Evolutionary conservation across 2,329 filamentous ascomycete species (phyloP).

Genomic region (Pyrenochaeta sp.): DNA sequence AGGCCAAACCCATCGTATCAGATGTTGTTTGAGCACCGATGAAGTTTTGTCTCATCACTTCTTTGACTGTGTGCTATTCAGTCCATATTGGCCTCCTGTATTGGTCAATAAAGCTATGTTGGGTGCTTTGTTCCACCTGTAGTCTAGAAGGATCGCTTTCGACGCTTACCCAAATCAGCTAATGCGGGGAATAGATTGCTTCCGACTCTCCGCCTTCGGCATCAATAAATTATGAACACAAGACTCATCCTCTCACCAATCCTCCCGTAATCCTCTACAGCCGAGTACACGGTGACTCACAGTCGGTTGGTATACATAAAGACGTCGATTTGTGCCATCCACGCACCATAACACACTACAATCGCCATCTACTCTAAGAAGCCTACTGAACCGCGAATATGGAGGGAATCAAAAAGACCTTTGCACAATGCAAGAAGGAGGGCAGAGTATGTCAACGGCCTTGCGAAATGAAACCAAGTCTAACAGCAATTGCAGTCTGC

Average conservation of each 20-base stretch:
- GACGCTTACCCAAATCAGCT: conserved; percentile 2
- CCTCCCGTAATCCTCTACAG: conserved; percentile 8
- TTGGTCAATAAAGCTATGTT: not conserved
- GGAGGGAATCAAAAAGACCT: conserved; percentile 60
- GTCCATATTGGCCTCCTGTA: not conserved
- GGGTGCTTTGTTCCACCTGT: not conserved
- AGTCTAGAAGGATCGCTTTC: not conserved
- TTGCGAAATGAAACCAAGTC: not conserved
- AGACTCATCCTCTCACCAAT: conserved; percentile 24
- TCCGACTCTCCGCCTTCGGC: conserved; percentile 29
- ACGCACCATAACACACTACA: not conserved
- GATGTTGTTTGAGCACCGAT: no score
- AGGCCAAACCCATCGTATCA: no score
- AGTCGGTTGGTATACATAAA: conserved; percentile 10
- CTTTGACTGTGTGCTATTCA: not conserved
- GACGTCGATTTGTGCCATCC: conserved; percentile 1
- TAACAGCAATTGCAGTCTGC: conserved; percentile 67
- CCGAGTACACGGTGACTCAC: conserved; percentile 25
- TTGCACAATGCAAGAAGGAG: conserved; percentile 61
- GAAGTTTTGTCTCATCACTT: no score
- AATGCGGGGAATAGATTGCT: conserved; percentile 14
- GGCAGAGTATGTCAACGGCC: conserved; percentile 46
- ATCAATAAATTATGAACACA: conserved; percentile 28
- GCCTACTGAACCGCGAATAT: conserved; percentile 38
- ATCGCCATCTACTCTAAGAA: not conserved